Evolutionary conservation across 192 early-diverging fungal species (phyloP), one percentile per base, ranked within the genome.

Genomic region (Coemansia brasiliensis): DNA sequence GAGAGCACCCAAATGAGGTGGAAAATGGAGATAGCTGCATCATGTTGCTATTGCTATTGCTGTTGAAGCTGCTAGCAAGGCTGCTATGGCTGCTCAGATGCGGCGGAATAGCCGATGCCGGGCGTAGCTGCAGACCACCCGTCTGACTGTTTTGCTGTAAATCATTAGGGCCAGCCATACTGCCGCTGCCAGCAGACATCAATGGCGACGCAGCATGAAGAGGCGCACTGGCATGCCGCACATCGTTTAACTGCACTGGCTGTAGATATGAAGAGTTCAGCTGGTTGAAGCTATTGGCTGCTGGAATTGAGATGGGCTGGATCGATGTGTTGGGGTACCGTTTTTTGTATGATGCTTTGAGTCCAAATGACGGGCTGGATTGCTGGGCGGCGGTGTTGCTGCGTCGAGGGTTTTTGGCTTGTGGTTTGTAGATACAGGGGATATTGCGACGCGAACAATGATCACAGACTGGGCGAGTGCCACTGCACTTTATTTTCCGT

Each of bases 401-500:
- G 55, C 69, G 74, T 2, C 74, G 68, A 18, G 68, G 39, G 11
- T 57, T 57, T 21, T 69, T 65, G 15, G 74, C 74, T 17, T 67
- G 54, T 6, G 74, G 74, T 61, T 65, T 67, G 61, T 78, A 78
- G 17, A 71, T 57, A 48, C 74, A 78, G 15, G 57, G 53, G 13
- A 78, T 78, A 18, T 50, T 49, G 7, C 74, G 52, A 1, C 74
- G 68, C 42, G 52, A 4, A 17, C 74, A 78, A 58, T 78, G 74
- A 51, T 78, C 69, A 50, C 74, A 78, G 2, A 66, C 49, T 9
- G 74, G 74, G 10, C 74, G 68, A 0, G 68, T 78, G 44, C 74
- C 74, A 39, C 68, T 78, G 68, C 74, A 78, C 55, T 78, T 78
- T 48, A 78, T 78, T 46, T 78, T 78, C 10, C 74, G 68, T 39